phyloP scores from a whole-genome alignment of 768 basidiomycete species.

The Rossbeevera mucosa region DNA sequence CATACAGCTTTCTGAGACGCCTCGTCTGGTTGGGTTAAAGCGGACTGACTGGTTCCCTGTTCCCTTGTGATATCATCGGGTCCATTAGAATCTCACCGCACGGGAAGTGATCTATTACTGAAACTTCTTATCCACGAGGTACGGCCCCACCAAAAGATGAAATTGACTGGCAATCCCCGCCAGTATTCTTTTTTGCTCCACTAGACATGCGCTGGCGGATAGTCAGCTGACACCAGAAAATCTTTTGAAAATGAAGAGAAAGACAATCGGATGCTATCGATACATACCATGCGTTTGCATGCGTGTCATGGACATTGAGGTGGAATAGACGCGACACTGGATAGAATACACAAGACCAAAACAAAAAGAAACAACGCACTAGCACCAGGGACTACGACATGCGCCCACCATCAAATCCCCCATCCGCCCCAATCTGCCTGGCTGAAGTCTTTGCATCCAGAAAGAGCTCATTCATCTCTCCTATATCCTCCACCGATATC shows the following conservation, averaged over 20 bases:
- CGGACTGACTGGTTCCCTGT: neutral
- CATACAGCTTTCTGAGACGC: neutral
- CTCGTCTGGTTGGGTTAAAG: neutral
- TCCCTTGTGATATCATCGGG: neutral
- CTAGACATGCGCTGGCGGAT: neutral
- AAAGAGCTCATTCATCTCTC: slow-evolving; percentile 93
- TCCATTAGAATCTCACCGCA: no score
- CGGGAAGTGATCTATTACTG: neutral
- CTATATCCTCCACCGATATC: slow-evolving; percentile 84
- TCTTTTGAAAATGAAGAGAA: neutral
- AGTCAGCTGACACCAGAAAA: neutral
- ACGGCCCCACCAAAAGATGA: neutral
- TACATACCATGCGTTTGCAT: no score
- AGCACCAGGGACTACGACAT: slow-evolving; percentile 24
- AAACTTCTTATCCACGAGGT: neutral
- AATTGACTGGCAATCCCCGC: neutral
- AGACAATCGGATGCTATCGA: neutral
- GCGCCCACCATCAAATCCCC: slow-evolving; percentile 32
- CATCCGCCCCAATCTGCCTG: slow-evolving; percentile 43
- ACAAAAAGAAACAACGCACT: neutral
- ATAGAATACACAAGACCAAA: neutral
- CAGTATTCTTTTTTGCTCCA: neutral
- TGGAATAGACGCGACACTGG: neutral
- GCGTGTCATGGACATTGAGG: neutral
- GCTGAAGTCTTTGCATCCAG: slow-evolving; percentile 86